Percentiles rank a stretch among this genome's conserved stretches.
These are phyloP conservation scores for Shiraia bambusicola DNA, from an alignment of 2,329 filamentous ascomycete genomes.

Conservation along the genomic window DNA sequence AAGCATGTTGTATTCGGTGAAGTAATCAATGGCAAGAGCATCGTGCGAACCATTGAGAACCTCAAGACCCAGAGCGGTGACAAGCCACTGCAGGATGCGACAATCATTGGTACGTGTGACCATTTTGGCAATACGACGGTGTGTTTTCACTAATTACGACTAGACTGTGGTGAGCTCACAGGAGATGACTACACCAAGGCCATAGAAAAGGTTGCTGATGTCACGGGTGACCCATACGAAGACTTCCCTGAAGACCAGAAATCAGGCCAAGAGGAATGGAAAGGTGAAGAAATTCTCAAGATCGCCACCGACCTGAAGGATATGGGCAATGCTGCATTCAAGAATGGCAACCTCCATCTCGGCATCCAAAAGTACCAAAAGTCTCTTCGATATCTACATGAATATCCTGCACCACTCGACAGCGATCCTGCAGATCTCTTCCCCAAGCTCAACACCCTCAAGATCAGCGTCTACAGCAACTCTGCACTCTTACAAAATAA, in stretches of 20 bases:
- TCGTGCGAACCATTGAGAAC: conserved; percentile 89
- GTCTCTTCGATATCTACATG: conserved; percentile 82
- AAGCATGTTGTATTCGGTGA: conserved; percentile 99
- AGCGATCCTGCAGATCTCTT: conserved; percentile 69
- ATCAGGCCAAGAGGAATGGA: conserved; percentile 58
- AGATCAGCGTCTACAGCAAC: conserved; percentile 87
- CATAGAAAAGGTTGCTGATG: conserved; percentile 70
- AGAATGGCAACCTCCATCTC: conserved; percentile 67
- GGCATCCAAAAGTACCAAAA: conserved; percentile 94
- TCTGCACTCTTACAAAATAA: conserved; percentile 84
- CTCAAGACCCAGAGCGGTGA: conserved; percentile 71
- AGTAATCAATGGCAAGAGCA: conserved; percentile 87
- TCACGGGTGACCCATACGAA: conserved; percentile 87
- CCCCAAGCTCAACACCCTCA: conserved; percentile 68
- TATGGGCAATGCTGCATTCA: conserved; percentile 91
- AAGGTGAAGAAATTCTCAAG: conserved; percentile 68
- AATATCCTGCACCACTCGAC: conserved; percentile 71
- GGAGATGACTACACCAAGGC: conserved; percentile 68
- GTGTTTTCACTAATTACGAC: conserved; percentile 10
- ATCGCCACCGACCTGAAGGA: conserved; percentile 86
- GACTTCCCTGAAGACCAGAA: conserved; percentile 88
- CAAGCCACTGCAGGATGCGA: conserved; percentile 67
- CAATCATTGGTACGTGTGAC: conserved; percentile 57
- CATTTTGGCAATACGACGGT: not conserved
- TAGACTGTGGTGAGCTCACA: conserved; percentile 81